A percentile compares a stretch with the other conserved stretches of the same genome.
phyloP scores from a whole-genome alignment of 2,329 filamentous ascomycete species.

The Ophiostoma perfectum region DNA sequence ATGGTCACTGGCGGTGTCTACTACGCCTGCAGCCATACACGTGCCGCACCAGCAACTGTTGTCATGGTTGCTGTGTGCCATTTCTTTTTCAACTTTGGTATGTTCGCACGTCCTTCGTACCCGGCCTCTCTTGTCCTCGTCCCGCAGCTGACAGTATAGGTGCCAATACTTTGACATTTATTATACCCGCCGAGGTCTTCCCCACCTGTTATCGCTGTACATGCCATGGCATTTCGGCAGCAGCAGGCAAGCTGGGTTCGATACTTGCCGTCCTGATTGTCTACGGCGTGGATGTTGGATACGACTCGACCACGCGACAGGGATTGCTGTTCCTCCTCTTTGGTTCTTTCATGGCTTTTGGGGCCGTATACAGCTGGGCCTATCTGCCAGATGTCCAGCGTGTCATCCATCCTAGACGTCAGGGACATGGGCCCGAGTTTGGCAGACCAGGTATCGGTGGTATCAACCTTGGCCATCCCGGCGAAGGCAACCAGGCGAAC shows the following conservation, averaged over 20 bases:
- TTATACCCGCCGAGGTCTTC: conserved; percentile 60
- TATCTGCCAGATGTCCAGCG: conserved; percentile 47
- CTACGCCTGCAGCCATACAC: conserved; percentile 42
- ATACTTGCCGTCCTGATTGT: conserved; percentile 48
- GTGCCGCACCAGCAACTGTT: conserved; percentile 43
- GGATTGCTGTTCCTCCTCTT: conserved; percentile 48
- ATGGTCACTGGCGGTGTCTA: conserved; percentile 47
- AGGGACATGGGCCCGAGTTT: not conserved
- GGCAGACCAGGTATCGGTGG: not conserved
- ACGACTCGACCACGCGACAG: conserved; percentile 40
- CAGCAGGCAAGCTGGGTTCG: conserved; percentile 54
- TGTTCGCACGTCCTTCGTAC: no score
- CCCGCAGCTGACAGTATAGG: conserved; percentile 31
- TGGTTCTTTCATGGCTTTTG: conserved; percentile 45
- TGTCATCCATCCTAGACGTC: conserved; percentile 32
- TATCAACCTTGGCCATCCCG: not conserved
- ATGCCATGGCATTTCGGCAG: conserved; percentile 57
- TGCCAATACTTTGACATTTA: conserved; percentile 58
- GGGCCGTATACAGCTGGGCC: conserved; percentile 48
- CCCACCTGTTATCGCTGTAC: conserved; percentile 58
- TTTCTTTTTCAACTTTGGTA: conserved; percentile 52
- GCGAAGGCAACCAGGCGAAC: conserved; percentile 1
- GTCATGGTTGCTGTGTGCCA: conserved; percentile 49
- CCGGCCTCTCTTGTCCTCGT: no score
- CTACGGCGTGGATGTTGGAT: conserved; percentile 45